phyloP scores from a whole-genome alignment of 1,284 basidiomycete genomes.

The Earliella scabrosa region DNA sequence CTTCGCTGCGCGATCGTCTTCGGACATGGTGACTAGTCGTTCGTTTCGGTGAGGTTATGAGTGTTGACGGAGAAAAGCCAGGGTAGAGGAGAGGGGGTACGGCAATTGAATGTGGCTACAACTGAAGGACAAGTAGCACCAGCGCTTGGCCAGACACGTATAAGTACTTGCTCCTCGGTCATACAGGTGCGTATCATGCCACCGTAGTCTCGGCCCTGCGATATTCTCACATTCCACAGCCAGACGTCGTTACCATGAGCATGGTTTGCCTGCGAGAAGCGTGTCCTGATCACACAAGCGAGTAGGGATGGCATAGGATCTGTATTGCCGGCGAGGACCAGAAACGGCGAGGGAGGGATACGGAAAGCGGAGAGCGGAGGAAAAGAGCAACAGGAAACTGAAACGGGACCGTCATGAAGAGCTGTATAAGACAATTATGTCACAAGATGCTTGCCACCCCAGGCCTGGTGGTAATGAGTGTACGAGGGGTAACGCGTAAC shows the following conservation, averaged over 20 bases:
- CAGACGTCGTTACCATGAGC: too few relatives aligned
- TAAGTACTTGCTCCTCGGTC: too few relatives aligned
- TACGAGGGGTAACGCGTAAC: constrained; percentile 51
- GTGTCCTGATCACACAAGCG: background rate
- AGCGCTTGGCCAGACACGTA: constrained; percentile 12
- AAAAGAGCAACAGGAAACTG: constrained; percentile 23
- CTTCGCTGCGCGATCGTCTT: constrained; percentile 78
- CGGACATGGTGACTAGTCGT: constrained; percentile 47
- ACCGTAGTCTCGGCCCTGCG: too few relatives aligned
- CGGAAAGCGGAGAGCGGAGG: constrained; percentile 22
- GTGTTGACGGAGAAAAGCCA: background rate
- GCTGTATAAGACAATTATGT: constrained; percentile 35
- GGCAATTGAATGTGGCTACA: background rate
- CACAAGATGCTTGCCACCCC: constrained; percentile 39
- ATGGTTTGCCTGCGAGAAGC: too few relatives aligned
- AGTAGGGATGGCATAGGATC: constrained; percentile 18
- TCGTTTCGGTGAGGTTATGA: background rate
- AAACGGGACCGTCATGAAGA: constrained; percentile 16
- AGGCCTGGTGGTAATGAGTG: constrained; percentile 30
- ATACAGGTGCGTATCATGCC: too few relatives aligned
- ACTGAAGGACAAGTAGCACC: background rate
- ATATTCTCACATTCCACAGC: too few relatives aligned
- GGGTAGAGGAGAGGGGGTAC: background rate
- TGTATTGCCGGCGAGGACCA: constrained; percentile 24
- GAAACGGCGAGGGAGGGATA: constrained; percentile 16